Conservation (phyloP, 2,329 filamentous ascomycete species). For the Tolypocladium guangdongense region DNA sequence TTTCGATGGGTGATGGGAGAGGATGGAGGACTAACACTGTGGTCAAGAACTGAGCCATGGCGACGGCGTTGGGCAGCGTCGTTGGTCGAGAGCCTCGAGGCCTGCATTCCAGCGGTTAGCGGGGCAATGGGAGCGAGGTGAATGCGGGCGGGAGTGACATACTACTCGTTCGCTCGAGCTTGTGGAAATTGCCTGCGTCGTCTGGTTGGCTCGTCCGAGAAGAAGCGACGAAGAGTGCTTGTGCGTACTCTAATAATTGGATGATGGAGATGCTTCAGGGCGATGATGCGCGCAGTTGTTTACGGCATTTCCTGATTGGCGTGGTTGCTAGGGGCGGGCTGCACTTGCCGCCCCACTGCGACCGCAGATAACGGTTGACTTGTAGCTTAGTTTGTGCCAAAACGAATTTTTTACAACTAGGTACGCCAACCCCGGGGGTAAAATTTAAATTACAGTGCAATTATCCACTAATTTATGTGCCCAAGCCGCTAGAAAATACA, state of each 20-base stretch:
- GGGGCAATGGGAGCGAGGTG: conserved; percentile 19
- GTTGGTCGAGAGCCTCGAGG: conserved; percentile 5
- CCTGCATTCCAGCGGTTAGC: conserved; percentile 31
- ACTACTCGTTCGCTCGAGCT: background rate
- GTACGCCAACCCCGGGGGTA: too few species aligned
- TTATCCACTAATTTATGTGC: too few species aligned
- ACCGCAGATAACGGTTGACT: too few species aligned
- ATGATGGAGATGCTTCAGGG: background rate
- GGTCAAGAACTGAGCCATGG: conserved; percentile 31
- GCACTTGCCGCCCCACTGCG: too few species aligned
- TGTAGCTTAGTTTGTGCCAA: too few species aligned
- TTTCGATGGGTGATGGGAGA: conserved; percentile 5
- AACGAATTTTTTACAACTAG: too few species aligned
- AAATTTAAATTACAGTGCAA: too few species aligned
- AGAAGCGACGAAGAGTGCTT: too few species aligned
- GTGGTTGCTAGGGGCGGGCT: conserved; percentile 17
- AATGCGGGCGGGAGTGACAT: background rate
- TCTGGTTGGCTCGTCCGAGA: background rate
- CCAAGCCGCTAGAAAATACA: too few species aligned
- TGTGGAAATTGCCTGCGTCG: background rate
- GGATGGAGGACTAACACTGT: conserved; percentile 26
- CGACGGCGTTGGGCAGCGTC: conserved; percentile 7
- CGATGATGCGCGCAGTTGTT: conserved; percentile 9
- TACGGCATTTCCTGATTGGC: conserved; percentile 19
- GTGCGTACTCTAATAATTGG: too few species aligned